phyloP scores from a whole-genome alignment of 1,284 basidiomycete species.

The Exobasidium cylindrosporum region DNA sequence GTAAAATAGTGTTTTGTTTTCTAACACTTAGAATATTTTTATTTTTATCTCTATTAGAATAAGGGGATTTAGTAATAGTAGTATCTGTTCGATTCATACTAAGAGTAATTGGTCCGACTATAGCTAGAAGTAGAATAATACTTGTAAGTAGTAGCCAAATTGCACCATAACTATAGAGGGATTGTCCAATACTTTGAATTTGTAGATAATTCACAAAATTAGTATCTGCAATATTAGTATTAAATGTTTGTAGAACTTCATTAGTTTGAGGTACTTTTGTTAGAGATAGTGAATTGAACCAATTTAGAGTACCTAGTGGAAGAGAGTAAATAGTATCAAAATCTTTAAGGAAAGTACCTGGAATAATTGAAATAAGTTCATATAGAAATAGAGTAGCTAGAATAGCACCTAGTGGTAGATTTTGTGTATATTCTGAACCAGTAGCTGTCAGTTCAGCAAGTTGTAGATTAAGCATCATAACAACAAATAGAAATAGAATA shows the following conservation, averaged over 20 bases:
- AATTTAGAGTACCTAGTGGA: not conserved
- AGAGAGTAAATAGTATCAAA: not conserved
- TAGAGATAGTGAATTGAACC: not conserved
- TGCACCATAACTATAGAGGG: constrained; percentile 22
- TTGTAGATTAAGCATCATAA: constrained; percentile 56
- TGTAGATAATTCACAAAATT: constrained; percentile 25
- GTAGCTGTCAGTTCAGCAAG: constrained; percentile 50
- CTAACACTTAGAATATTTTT: not conserved
- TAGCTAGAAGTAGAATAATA: constrained; percentile 21
- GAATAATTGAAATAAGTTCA: constrained; percentile 10
- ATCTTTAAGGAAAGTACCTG: constrained; percentile 17
- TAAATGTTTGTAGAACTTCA: constrained; percentile 25
- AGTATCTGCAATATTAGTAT: constrained; percentile 25
- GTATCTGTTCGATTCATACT: constrained; percentile 23
- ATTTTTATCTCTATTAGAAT: not conserved
- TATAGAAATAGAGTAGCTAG: constrained; percentile 36
- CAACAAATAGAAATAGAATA: constrained; percentile 46
- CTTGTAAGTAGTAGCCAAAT: constrained; percentile 26
- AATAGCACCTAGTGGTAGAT: constrained; percentile 51
- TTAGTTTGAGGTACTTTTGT: not conserved
- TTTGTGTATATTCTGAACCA: constrained; percentile 55
- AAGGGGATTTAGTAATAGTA: constrained; percentile 19
- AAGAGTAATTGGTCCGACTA: constrained; percentile 29
- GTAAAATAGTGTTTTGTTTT: too few relatives aligned
- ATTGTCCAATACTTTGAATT: constrained; percentile 28